Conservation (phyloP, 2,329 filamentous ascomycete genomes). For the Fusarium dimerum region DNA sequence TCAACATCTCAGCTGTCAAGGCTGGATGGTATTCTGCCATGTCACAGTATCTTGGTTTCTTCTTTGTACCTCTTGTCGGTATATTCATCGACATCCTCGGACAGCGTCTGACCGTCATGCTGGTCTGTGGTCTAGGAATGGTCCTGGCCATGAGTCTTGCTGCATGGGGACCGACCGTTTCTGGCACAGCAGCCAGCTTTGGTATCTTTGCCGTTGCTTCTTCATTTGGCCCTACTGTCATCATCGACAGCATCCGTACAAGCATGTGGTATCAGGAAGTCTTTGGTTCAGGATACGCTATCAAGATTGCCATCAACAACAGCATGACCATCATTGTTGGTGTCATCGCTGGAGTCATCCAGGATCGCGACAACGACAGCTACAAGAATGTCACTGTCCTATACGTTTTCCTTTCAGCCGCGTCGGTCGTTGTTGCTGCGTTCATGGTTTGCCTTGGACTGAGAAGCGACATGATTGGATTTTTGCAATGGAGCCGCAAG, state of each 20-base stretch:
- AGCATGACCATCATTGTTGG: conserved; percentile 62
- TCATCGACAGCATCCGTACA: conserved; percentile 63
- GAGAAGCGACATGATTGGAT: conserved; percentile 43
- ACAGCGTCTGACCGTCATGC: conserved; percentile 53
- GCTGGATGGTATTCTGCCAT: conserved; percentile 63
- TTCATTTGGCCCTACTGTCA: conserved; percentile 56
- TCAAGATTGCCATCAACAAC: conserved; percentile 65
- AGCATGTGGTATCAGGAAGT: conserved; percentile 60
- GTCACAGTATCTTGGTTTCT: conserved; percentile 57
- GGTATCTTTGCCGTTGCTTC: conserved; percentile 59
- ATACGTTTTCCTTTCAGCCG: conserved; percentile 55
- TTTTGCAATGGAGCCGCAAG: conserved; percentile 60
- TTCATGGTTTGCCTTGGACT: conserved; percentile 41
- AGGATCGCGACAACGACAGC: conserved; percentile 57
- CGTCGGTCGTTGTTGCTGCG: conserved; percentile 47
- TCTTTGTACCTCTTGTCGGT: conserved; percentile 57
- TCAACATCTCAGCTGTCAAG: conserved; percentile 52
- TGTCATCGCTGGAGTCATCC: conserved; percentile 58
- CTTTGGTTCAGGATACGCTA: conserved; percentile 60
- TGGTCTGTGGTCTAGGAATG: conserved; percentile 54
- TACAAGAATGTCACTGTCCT: conserved; percentile 57
- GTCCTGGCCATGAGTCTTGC: conserved; percentile 54
- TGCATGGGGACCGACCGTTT: conserved; percentile 48
- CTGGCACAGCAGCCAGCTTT: conserved; percentile 59
- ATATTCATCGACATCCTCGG: conserved; percentile 58